A percentile compares a stretch with the other conserved stretches of the same genome.
phyloP scores from a whole-genome alignment of 768 basidiomycete genomes.

The Boletus edulis region DNA sequence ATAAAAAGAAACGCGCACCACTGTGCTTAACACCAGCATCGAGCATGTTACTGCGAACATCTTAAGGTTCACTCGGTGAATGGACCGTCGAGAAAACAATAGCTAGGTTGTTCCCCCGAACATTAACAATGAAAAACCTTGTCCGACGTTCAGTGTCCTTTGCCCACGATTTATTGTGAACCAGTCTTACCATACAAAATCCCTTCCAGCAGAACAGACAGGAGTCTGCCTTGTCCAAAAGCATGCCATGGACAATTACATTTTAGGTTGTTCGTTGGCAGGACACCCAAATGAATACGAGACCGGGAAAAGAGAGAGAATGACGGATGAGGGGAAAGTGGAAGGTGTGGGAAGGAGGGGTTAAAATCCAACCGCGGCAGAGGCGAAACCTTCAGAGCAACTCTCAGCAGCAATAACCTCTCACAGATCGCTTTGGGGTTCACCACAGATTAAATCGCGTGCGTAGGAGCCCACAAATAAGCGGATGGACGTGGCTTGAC shows the following conservation, averaged over 20 bases:
- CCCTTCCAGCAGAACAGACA: conserved; percentile 8
- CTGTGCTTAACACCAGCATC: conserved; percentile 26
- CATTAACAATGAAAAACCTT: conserved; percentile 36
- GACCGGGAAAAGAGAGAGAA: not conserved
- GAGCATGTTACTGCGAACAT: conserved; percentile 21
- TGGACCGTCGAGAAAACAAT: conserved; percentile 10
- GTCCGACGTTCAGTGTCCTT: not conserved
- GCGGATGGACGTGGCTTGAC: too few relatives aligned
- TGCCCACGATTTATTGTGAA: not conserved
- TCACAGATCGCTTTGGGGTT: not conserved
- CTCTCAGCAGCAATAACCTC: not conserved
- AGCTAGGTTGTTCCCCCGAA: conserved; percentile 29
- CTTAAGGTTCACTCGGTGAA: conserved; percentile 7
- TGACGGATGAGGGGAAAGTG: too few relatives aligned
- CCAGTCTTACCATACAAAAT: conserved; percentile 11
- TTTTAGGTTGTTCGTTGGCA: not conserved
- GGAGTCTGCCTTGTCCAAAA: conserved; percentile 2
- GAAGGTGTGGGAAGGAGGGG: not conserved
- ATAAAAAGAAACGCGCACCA: conserved; percentile 10
- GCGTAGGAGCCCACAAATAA: too few relatives aligned
- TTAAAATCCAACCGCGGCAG: too few relatives aligned
- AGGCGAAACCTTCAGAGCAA: too few relatives aligned
- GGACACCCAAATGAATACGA: not conserved
- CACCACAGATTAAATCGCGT: too few relatives aligned
- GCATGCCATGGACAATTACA: not conserved